Evolutionary conservation across 2,329 filamentous ascomycete genomes (phyloP), one percentile per base, ranked within the genome.

Genomic region (Fusarium sublunatum): DNA sequence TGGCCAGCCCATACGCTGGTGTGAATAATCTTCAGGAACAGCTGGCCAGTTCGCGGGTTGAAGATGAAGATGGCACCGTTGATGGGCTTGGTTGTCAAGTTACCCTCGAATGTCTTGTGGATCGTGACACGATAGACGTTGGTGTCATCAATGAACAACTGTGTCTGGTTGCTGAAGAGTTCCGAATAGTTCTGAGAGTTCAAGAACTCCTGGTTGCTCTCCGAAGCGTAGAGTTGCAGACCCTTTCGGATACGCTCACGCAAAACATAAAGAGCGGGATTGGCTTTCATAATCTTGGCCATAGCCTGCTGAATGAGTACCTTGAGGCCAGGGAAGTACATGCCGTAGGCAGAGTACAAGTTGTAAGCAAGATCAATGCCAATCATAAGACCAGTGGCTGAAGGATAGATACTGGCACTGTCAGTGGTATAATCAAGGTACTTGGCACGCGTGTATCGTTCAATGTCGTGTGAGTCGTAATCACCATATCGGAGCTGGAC

Each of bases 61-160:
- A 99, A 98, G 74, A 99, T 99, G 83, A 99, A 99, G 75, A 99
- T 98, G 41, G 96, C 95, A 75, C 95, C 95, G 76, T 99, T 99
- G 84, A 99, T 99, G 4, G 95, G 95, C 79, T 99, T 99, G 2
- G 95, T 99, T 0, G 95, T 99, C 86, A 99, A 83, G 75, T 99
- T 99, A 71, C 95, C 95, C 78, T 99, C 95, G 64, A 99, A 99
- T 0, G 95, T 99, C 86, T 99, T 99, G 84, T 99, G 95, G 64
- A 99, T 99, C 1, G 95, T 99, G 61, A 99, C 95, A 81, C 95
- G 93, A 76, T 99, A 99, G 47, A 99, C 96, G 72, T 99, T 99
- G 59, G 95, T 99, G 75, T 99, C 95, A 71, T 99, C 95, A 65
- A 99, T 98, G 81, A 99, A 99, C 43, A 99, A 84, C 80, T 99